Evolutionary conservation across 2,329 filamentous ascomycete genomes (phyloP), one percentile per base, ranked within the genome.

Genomic region (Diaporthe nobilis): DNA sequence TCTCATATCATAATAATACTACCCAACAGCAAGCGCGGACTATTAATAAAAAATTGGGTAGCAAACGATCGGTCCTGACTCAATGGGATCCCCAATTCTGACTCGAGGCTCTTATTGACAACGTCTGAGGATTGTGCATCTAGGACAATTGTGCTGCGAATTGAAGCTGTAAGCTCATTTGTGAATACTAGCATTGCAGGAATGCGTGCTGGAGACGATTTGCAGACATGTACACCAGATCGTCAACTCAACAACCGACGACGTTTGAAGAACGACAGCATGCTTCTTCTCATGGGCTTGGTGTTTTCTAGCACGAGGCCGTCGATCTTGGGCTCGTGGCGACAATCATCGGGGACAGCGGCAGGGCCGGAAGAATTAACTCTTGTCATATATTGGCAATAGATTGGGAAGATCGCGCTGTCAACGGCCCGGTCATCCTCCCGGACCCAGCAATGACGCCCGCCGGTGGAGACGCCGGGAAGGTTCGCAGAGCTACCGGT

Each of bases 361-460:
- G 13, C 7, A 10, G 15, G 37, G 39, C 9, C 6, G 4, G 8
- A 12, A 44, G 7, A 17, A 31, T 28, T 28, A 20, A 12, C 7
- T 28, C 39, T 22, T 15, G 60, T 63, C 60, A 63, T 44, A 28
- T n/a, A 63, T 63, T 63, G 60, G n/a, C 60, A 63, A 44, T 63
- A 44, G 2, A 63, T 63, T 63, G 37, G n/a, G 25, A 34, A 49
- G 13, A 22, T 22, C 12, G 44, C 28, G 28, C 44, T 51, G 63
- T 49, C 44, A 49, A 49, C 42, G 20, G 42, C 17, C 44, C 61
- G 42, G 61, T 34, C 42, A 51, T 37, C 6, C 39, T 68, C 63
- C 63, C 63, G 28, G 63, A 12, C n/a, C 47, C 31, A 37, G 31
- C 47, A 68, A 37, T 68, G 63, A 39, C 63, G 47, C 60, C 47